Base-by-base conservation (phyloP, 176 grass and related monocot species). In the Phoenix roebelenii region DNA sequence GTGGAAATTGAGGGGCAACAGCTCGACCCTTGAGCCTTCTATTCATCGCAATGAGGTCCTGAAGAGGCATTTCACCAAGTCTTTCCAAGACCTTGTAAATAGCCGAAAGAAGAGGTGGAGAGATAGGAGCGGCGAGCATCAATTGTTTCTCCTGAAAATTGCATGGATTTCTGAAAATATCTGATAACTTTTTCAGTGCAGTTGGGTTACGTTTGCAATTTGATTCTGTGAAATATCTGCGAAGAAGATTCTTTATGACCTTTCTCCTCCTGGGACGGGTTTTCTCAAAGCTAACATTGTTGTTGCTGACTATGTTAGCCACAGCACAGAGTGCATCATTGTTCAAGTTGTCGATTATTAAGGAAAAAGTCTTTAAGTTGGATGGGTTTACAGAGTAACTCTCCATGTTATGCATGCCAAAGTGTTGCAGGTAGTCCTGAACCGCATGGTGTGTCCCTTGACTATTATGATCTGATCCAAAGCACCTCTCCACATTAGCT, bases 11-110 rank as follows among this genome's bases (percentile, higher is more conserved):
- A 82, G 66, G 72, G 4, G 17, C 28, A 39, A 72, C 19, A 16
- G 68, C 52, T 53, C 51, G 54, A 39, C 73, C 67, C 22, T 17
- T 67, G 50, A 76, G 72, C 56, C 64, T 82, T 82, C 49, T 68
- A 20, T 58, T 49, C 25, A 60, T 66, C 49, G 54, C 72, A 72
- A 30, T 14, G 4, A 82, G 72, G 48, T 82, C 79, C 58, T 53
- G 67, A 76, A 17, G 15, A 3, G 52, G 59, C 72, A 82, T 60
- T 64, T 72, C 55, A 50, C 72, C 55, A 64, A 82, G 55, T 39
- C 52, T 19, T 53, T 72, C 61, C 60, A 82, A 29, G 14, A 60
- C 76, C 58, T 67, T 67, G 2, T 23, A 15, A 60, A 82, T 62
- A 60, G 79, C 66, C 49, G 18, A 16, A 59, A 28, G 52, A 66